Conservation (phyloP, 1,284 basidiomycete species). For the Trametes versicolor region DNA sequence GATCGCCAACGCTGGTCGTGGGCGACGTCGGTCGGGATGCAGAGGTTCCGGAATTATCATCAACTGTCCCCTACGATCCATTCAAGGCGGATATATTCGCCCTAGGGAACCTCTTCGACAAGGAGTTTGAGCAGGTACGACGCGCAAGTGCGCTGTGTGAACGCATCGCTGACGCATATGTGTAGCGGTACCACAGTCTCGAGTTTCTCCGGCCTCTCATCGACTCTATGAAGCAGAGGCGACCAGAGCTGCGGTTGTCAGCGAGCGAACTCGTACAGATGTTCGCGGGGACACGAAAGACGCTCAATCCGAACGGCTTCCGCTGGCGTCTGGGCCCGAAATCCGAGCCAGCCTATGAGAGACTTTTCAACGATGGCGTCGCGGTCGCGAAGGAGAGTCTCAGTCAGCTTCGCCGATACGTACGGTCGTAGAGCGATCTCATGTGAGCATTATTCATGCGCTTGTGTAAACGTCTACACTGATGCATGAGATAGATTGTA, state of each 20-base stretch:
- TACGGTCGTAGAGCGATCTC: not conserved
- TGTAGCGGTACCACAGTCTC: not conserved
- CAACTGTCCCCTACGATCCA: slow-evolving; percentile 39
- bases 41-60: slow-evolving; percentile 43
- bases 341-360: slow-evolving; percentile 13
- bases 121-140: slow-evolving; percentile 35
- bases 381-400: slow-evolving; percentile 22
- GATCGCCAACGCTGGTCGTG: slow-evolving; percentile 19
- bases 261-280: slow-evolving; percentile 8
- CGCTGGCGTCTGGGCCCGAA: slow-evolving; percentile 17
- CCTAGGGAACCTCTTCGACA: slow-evolving; percentile 39
- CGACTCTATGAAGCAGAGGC: slow-evolving; percentile 4
- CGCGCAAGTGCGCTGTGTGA: not conserved
- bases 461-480: not conserved
- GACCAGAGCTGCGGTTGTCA: not conserved
- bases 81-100: slow-evolving; percentile 44
- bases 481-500: not conserved
- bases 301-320: too few relatives aligned
- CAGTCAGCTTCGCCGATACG: slow-evolving; percentile 14
- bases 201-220: slow-evolving; percentile 5
- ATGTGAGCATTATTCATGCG: not conserved
- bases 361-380: slow-evolving; percentile 23
- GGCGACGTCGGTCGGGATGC: slow-evolving; percentile 35
- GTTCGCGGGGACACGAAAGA: too few relatives aligned
- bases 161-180: too few relatives aligned